Percentiles rank a stretch among this genome's conserved stretches.
These are phyloP conservation scores for Candida succiphila DNA, from an alignment of 805 yeast species.

Conservation along the genomic window DNA sequence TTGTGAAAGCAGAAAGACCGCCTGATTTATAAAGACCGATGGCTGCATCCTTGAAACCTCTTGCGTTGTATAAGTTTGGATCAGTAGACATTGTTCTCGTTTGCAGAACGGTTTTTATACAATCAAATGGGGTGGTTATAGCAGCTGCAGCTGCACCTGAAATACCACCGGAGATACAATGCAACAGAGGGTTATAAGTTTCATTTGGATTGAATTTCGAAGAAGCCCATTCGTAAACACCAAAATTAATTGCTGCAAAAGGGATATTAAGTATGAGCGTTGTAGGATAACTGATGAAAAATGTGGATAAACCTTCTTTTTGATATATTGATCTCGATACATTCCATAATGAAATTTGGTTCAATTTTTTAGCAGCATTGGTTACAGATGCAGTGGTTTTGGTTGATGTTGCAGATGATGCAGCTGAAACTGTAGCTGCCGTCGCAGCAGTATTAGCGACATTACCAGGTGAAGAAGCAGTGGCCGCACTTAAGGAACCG, in stretches of 20 bases:
- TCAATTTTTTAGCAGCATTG: neutral
- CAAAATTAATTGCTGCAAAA: slow-evolving; percentile 89
- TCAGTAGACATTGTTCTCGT: slow-evolving; percentile 56
- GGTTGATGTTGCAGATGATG: neutral
- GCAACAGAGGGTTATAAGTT: slow-evolving; percentile 78
- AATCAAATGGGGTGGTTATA: slow-evolving; percentile 87
- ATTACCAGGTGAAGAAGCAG: slow-evolving; percentile 2
- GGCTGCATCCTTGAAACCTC: slow-evolving; percentile 66
- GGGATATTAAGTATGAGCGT: slow-evolving; percentile 89
- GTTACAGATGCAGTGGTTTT: neutral
- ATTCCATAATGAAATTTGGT: slow-evolving; percentile 9
- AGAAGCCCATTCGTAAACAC: slow-evolving; percentile 81
- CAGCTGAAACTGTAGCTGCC: neutral
- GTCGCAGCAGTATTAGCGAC: neutral
- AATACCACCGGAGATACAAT: slow-evolving; percentile 86
- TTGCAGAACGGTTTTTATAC: slow-evolving; percentile 84
- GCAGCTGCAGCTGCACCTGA: slow-evolving; percentile 97
- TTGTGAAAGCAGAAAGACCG: slow-evolving; percentile 58
- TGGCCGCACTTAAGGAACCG: slow-evolving; percentile 6
- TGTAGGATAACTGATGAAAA: slow-evolving; percentile 89
- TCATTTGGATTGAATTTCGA: slow-evolving; percentile 69
- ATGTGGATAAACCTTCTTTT: slow-evolving; percentile 67
- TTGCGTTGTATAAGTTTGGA: slow-evolving; percentile 39
- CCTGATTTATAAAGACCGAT: slow-evolving; percentile 48
- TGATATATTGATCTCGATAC: slow-evolving; percentile 36